Evolutionary conservation across 1,284 basidiomycete species (phyloP).

Genomic region (Ustilago tritici): DNA sequence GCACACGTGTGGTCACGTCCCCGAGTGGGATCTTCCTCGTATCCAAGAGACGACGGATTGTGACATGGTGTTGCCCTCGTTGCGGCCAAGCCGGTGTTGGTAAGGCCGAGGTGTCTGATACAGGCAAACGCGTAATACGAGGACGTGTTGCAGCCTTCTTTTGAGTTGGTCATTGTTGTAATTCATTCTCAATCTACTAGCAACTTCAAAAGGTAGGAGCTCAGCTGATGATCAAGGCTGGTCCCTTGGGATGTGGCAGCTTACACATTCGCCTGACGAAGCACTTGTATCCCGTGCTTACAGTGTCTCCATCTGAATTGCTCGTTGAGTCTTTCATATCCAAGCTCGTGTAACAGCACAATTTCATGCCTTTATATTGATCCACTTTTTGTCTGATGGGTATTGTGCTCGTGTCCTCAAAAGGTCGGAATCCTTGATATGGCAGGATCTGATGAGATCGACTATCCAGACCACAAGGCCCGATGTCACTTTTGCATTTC

Average conservation of each 20-base stretch:
- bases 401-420: too few species aligned
- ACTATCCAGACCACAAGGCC: too few species aligned
- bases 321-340: not conserved
- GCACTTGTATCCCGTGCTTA: not conserved
- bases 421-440: too few species aligned
- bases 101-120: not conserved
- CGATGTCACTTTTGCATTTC: too few species aligned
- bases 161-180: not conserved
- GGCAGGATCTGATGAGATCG: too few species aligned
- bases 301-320: not conserved
- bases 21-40: not conserved
- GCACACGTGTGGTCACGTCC: not conserved
- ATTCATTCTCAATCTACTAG: not conserved
- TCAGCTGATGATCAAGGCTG: too few species aligned
- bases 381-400: not conserved
- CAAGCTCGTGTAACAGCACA: not conserved
- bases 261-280: too few species aligned
- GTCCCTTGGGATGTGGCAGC: too few species aligned
- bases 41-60: not conserved
- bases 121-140: not conserved
- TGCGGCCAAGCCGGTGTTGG: not conserved
- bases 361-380: not conserved
- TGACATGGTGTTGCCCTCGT: too few species aligned
- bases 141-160: not conserved
- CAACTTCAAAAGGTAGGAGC: not conserved